Base-by-base conservation (phyloP, 2,329 filamentous ascomycete genomes). In the Trichoderma asperellum region DNA sequence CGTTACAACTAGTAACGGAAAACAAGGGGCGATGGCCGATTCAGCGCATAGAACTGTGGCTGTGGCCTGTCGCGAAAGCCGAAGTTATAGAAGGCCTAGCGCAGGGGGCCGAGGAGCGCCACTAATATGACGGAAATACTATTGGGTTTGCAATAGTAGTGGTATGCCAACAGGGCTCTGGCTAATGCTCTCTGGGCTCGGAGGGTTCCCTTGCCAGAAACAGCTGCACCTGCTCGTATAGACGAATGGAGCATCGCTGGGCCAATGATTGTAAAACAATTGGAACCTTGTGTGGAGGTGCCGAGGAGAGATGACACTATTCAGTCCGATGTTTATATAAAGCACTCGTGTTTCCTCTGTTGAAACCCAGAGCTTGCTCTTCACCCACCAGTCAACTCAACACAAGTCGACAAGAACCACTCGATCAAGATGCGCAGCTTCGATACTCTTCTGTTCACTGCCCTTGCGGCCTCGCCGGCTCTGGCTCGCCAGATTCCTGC, bases 401-500 rank as follows among this genome's bases (percentile, higher is more conserved):
- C 37, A 47, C 11, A 49, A 14, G 7, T 49, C 43, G 43, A 32
- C 40, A n/a, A 35, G 16, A 55, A 2, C n/a, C 32, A 53, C 21
- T 53, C 47, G 8, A 32, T 70, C 65, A 69, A 24, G 21, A 70
- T 70, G 69, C 58, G 52, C 37, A 43, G 65, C 29, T 52, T 68
- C 32, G 27, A 64, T 24, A 34, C 58, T 24, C 52, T 70, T 35
- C 11, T 68, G 4, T 32, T 71, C 4, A 56, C 60, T 27, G 67
- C 59, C 43, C 67, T 71, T 29, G 60, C 60, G 53, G 69, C 55
- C 29, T 58, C 69, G 12, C 59, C 61, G 29, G 69, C 60, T 16
- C 34, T 71, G 59, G 72, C 71, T 32, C 71, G 73, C 24, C 71
- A 73, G 47, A 68, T 77, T 5, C 76, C 77, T 2, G 21, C 71